These are phyloP conservation scores for Yarrowia keelungensis DNA, from an alignment of 805 yeast genomes.

Conservation along the genomic window DNA sequence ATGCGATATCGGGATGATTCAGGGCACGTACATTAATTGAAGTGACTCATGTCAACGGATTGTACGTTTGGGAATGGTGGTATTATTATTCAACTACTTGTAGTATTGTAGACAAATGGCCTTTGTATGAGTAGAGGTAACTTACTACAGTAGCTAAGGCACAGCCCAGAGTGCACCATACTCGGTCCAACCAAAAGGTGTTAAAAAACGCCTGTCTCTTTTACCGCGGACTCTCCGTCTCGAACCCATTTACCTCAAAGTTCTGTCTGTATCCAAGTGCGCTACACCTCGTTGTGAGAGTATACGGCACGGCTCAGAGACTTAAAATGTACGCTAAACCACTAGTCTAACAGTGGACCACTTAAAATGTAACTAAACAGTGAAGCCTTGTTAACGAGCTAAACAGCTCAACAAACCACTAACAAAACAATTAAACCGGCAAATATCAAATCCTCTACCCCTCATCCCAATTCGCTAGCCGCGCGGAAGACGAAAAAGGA, in stretches of 20 bases:
- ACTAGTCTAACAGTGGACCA: not conserved
- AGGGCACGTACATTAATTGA: not conserved
- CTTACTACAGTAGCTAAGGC: no score
- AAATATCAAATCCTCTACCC: not conserved
- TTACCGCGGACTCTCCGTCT: not conserved
- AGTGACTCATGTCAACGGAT: not conserved
- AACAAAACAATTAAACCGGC: no score
- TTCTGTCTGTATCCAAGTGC: slow-evolving; percentile 13
- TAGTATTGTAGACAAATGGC: no score
- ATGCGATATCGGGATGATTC: not conserved
- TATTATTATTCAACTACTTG: no score
- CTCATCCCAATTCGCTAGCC: slow-evolving; percentile 8
- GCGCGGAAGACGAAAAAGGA: slow-evolving; percentile 12
- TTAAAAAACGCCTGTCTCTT: no score
- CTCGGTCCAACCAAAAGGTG: not conserved
- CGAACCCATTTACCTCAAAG: not conserved
- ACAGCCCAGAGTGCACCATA: no score
- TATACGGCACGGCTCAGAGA: not conserved
- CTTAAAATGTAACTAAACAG: not conserved
- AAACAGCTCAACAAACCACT: no score
- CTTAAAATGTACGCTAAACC: not conserved
- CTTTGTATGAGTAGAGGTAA: no score
- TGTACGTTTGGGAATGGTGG: no score
- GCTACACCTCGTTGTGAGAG: slow-evolving; percentile 9
- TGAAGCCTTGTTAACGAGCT: no score